Base-by-base conservation (phyloP, 169 alveolate species). In the Plasmodium blacklocki region DNA sequence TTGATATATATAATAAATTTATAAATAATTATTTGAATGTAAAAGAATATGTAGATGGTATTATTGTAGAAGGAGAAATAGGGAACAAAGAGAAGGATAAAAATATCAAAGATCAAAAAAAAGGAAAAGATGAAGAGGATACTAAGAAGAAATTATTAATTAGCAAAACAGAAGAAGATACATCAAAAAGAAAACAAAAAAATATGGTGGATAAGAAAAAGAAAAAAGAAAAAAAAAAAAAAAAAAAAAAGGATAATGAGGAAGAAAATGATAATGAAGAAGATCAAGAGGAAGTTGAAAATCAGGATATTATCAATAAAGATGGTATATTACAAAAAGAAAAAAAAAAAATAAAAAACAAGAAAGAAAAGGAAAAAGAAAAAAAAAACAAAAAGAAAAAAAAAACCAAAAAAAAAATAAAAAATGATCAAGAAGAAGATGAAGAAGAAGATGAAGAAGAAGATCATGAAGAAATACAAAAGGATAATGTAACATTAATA, bases 21-120 rank as follows among this genome's bases (percentile, higher is more conserved):
- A 43, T 71, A 9, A 71, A 45, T 68, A 39, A 68, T 45, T 68
- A 68, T 45, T 23, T 68, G 1, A 45, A 39, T 68, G 75, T 15
- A 68, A 68, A 43, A 43, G 47, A 68, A 43, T 56, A 21, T 21
- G 18, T 56, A 56, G 64, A 56, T 6, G 21, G 64, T 56, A 56
- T 56, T 3, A 64, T 7, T 64, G 23, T 19, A 12, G 45, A 0
- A 12, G 15, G 26, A 12, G 39, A 29, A 14, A 8, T 4, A 23
- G 15, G 14, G 9, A 7, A 1, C 7, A 64, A 49, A 2, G 9
- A 3, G 3, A 23, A 14, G 23, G 32, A 15, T 23, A 45, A 21
- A 0, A 3, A 63, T 63, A 2, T 19, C n/a, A 58, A 4, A 64
- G 49, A 26, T 64, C 21, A 23, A 39, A 1, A 12, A 14, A 21